Evolutionary conservation across 345 rosid species (phyloP).

Genomic region (Ceriops zippeliana): DNA sequence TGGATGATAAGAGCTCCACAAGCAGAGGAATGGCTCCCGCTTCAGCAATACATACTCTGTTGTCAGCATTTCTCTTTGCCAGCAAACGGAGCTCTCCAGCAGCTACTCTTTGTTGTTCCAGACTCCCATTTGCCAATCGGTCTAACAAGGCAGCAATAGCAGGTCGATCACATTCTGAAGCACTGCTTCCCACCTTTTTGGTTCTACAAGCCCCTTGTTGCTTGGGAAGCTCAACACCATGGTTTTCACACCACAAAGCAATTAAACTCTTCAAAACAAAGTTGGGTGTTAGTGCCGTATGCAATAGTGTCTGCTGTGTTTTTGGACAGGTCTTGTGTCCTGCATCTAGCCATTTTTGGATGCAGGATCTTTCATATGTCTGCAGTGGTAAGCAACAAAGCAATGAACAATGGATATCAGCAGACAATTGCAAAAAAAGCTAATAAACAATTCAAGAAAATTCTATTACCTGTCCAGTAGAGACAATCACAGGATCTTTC

Average conservation of each 20-base stretch:
- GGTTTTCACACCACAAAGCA: constrained; percentile 93
- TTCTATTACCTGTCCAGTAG: constrained; percentile 82
- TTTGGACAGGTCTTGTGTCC: constrained; percentile 96
- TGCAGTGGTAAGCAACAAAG: constrained; percentile 35
- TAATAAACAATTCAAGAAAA: constrained; percentile 1
- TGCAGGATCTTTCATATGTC: constrained; percentile 95
- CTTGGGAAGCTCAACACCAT: constrained; percentile 85
- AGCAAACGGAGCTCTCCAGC: constrained; percentile 94
- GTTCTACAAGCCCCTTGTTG: constrained; percentile 57
- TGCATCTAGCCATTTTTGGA: constrained; percentile 96
- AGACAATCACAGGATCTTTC: constrained; percentile 97
- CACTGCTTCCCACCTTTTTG: constrained; percentile 49
- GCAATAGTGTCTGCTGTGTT: constrained; percentile 91
- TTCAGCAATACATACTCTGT: constrained; percentile 89
- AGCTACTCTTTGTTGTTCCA: constrained; percentile 86
- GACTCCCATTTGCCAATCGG: constrained; percentile 55
- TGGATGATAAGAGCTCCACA: constrained; percentile 73
- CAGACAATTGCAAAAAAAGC: background rate
- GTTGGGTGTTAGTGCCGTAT: constrained; percentile 81
- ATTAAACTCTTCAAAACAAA: constrained; percentile 91
- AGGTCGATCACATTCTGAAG: constrained; percentile 79
- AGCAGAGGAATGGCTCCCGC: constrained; percentile 95
- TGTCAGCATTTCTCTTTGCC: constrained; percentile 91
- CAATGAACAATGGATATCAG: constrained; percentile 16
- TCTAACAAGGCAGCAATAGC: constrained; percentile 61